Conservation (phyloP, 2,329 filamentous ascomycete genomes). For the Sporothrix phasma region DNA sequence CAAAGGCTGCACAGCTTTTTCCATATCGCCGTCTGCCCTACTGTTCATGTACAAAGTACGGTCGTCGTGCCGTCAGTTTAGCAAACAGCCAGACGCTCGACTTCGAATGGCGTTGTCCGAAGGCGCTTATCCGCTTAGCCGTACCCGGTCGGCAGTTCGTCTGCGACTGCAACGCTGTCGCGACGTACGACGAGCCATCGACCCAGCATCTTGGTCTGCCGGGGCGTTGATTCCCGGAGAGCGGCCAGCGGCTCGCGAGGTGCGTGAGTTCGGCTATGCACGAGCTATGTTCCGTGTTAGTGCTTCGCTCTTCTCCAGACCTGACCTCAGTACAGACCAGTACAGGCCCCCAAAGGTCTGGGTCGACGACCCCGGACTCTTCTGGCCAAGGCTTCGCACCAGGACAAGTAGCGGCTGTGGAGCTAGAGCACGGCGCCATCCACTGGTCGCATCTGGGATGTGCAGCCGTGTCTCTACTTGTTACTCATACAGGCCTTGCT, state of each 20-base stretch:
- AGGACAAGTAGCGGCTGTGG: not conserved
- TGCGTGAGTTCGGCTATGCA: not conserved
- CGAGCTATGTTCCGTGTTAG: not conserved
- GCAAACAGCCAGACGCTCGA: too few species aligned
- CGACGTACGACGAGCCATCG: not conserved
- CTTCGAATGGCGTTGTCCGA: too few species aligned
- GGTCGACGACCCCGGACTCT: not conserved
- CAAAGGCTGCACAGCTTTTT: too few species aligned
- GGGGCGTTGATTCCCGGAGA: not conserved
- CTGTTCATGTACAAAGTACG: too few species aligned
- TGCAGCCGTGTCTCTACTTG: not conserved
- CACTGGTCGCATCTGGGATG: not conserved
- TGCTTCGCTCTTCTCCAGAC: not conserved
- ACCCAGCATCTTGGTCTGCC: not conserved
- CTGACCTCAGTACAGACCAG: too few species aligned
- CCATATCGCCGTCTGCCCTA: not conserved
- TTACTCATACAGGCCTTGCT: too few species aligned
- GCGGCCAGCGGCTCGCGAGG: not conserved
- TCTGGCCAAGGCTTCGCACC: not conserved
- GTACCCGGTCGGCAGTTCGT: not conserved
- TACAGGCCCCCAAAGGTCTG: not conserved
- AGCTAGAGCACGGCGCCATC: not conserved
- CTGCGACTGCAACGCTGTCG: not conserved
- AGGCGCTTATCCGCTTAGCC: conserved; percentile 10
- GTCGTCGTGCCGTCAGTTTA: too few species aligned